Percentiles rank a stretch among this genome's conserved stretches.
Conservation (phyloP, 2,329 filamentous ascomycete genomes). For the Beauveria sp. region DNA sequence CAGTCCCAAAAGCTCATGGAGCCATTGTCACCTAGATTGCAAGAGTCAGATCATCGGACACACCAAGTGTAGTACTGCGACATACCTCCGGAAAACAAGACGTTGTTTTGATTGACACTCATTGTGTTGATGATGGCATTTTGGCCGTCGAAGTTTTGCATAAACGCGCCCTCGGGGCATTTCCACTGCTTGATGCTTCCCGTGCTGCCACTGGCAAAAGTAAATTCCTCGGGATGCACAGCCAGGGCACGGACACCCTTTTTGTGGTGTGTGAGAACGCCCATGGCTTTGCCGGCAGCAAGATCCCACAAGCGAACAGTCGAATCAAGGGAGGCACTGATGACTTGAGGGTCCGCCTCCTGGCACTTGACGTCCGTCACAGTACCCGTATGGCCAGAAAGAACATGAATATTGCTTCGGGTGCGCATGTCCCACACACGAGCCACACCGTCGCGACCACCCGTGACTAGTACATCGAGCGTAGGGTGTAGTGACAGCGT, state of each 20-base stretch:
- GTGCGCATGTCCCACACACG: slow-evolving; percentile 99
- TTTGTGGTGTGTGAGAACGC: slow-evolving; percentile 95
- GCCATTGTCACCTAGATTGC: slow-evolving; percentile 65
- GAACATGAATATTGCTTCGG: slow-evolving; percentile 87
- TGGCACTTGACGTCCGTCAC: slow-evolving; percentile 87
- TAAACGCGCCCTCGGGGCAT: slow-evolving; percentile 93
- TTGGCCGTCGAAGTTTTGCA: slow-evolving; percentile 98
- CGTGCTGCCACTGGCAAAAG: slow-evolving; percentile 87
- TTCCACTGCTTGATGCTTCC: slow-evolving; percentile 99
- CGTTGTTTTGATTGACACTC: slow-evolving; percentile 88
- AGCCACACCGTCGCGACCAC: slow-evolving; percentile 87
- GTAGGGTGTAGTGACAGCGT: slow-evolving; percentile 89
- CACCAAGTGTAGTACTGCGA: not conserved
- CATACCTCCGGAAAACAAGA: slow-evolving; percentile 77
- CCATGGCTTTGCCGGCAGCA: slow-evolving; percentile 92
- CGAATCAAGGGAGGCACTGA: slow-evolving; percentile 84
- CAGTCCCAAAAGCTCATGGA: slow-evolving; percentile 98
- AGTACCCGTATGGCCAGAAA: slow-evolving; percentile 84
- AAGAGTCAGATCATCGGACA: not conserved
- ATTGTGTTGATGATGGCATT: slow-evolving; percentile 95
- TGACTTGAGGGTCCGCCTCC: slow-evolving; percentile 92
- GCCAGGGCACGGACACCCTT: slow-evolving; percentile 85
- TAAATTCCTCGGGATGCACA: slow-evolving; percentile 86
- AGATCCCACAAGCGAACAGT: slow-evolving; percentile 93
- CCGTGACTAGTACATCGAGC: slow-evolving; percentile 88